Conservation (phyloP, 2,329 filamentous ascomycete species). For the Cytospora paraplurivora region DNA sequence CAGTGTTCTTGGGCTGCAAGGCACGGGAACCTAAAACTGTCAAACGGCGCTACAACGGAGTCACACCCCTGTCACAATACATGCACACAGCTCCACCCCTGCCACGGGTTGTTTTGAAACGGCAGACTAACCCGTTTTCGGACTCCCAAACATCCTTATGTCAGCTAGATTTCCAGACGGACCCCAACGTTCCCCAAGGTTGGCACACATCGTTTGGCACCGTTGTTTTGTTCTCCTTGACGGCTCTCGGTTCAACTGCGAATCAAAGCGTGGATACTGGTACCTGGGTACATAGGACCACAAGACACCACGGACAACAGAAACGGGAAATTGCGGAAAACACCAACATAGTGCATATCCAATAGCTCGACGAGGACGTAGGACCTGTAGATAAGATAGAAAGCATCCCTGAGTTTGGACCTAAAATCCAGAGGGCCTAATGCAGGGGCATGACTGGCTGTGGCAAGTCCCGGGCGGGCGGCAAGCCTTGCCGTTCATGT, state of each 20-base stretch:
- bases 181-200: not conserved
- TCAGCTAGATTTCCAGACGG: not conserved
- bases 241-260: too few relatives aligned
- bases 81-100: not conserved
- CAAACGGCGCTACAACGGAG: slow-evolving; percentile 18
- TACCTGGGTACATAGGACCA: too few relatives aligned
- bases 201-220: too few relatives aligned
- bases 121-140: not conserved
- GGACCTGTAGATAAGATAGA: not conserved
- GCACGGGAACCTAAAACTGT: slow-evolving; percentile 21
- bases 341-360: too few relatives aligned
- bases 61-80: not conserved
- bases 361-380: not conserved
- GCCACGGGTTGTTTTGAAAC: slow-evolving; percentile 22
- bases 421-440: not conserved
- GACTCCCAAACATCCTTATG: not conserved
- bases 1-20: slow-evolving; percentile 3
- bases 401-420: not conserved
- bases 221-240: too few relatives aligned
- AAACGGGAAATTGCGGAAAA: too few relatives aligned
- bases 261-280: too few relatives aligned
- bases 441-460: not conserved
- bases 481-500: not conserved
- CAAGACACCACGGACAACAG: too few relatives aligned
- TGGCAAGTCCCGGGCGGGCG: not conserved